Conservation (phyloP, 164 flowering plant genomes). For the Magnolia officinalis region DNA sequence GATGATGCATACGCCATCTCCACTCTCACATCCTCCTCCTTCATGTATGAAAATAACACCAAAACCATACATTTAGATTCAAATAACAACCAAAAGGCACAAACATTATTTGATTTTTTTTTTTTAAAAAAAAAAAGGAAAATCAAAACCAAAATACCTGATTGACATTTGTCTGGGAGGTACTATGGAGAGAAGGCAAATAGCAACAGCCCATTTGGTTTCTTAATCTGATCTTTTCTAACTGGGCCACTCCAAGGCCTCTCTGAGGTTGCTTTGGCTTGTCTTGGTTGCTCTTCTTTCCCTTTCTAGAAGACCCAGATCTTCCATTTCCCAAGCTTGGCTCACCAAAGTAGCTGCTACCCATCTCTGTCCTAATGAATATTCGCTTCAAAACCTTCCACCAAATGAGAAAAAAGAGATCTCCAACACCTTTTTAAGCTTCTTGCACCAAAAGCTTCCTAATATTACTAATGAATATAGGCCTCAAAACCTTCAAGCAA, state of each 20-base stretch:
- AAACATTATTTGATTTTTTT: neutral
- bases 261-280: conserved; percentile 94
- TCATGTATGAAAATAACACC: conserved; percentile 22
- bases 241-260: conserved; percentile 95
- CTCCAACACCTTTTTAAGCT: conserved; percentile 20
- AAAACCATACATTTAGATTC: neutral
- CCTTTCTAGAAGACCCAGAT: conserved; percentile 57
- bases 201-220: conserved; percentile 46
- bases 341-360: conserved; percentile 57
- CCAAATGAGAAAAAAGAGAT: conserved; percentile 6
- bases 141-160: conserved; percentile 26
- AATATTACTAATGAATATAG: neutral
- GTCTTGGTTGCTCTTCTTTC: conserved; percentile 59
- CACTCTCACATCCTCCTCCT: conserved; percentile 32
- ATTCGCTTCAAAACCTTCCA: conserved; percentile 4
- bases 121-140: conserved; percentile 1
- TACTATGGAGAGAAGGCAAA: conserved; percentile 27
- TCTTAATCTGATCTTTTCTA: conserved; percentile 86
- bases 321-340: conserved; percentile 49
- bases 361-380: conserved; percentile 32
- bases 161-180: conserved; percentile 25
- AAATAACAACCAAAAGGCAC: neutral
- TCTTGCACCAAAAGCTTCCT: conserved; percentile 12
- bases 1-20: conserved; percentile 39
- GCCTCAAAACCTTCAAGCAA: conserved; percentile 3